Evolutionary conservation across 2,329 filamentous ascomycete species (phyloP).

Genomic region (Botrytis medusae): DNA sequence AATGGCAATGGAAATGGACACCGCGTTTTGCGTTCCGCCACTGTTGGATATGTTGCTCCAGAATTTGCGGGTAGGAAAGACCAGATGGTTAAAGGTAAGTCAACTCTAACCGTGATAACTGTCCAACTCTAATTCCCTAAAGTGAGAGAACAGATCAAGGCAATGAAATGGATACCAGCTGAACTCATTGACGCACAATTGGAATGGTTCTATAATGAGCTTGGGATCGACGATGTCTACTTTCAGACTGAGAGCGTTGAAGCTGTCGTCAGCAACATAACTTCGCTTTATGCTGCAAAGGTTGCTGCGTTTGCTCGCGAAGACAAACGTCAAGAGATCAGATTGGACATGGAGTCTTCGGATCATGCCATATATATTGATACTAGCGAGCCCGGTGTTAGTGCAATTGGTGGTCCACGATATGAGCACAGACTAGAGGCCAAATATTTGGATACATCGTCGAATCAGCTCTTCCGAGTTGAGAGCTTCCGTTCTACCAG

Average conservation of each 20-base stretch:
- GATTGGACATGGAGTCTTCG: slow-evolving; percentile 88
- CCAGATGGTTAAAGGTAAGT: slow-evolving; percentile 52
- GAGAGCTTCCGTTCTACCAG: slow-evolving; percentile 96
- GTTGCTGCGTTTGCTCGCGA: slow-evolving; percentile 89
- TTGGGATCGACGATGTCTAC: slow-evolving; percentile 98
- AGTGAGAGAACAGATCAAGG: slow-evolving; percentile 71
- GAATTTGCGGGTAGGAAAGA: slow-evolving; percentile 90
- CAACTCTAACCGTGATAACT: background rate
- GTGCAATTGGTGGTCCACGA: slow-evolving; percentile 72
- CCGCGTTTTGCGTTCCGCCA: slow-evolving; percentile 79
- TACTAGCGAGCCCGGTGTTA: slow-evolving; percentile 86
- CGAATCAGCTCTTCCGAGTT: slow-evolving; percentile 76
- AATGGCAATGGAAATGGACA: slow-evolving; percentile 59
- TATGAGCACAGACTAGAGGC: slow-evolving; percentile 93
- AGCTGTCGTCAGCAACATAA: slow-evolving; percentile 90
- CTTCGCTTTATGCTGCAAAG: slow-evolving; percentile 95
- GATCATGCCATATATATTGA: slow-evolving; percentile 99
- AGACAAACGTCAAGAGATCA: slow-evolving; percentile 92
- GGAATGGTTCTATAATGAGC: slow-evolving; percentile 94
- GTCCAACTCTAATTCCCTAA: slow-evolving; percentile 23
- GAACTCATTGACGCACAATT: slow-evolving; percentile 83
- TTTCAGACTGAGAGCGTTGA: slow-evolving; percentile 86
- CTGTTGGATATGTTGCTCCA: slow-evolving; percentile 90
- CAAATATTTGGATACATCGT: slow-evolving; percentile 86
- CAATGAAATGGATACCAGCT: slow-evolving; percentile 74